These are phyloP conservation scores for Scleroderma citrinum DNA, from an alignment of 768 basidiomycete genomes.

Conservation along the genomic window DNA sequence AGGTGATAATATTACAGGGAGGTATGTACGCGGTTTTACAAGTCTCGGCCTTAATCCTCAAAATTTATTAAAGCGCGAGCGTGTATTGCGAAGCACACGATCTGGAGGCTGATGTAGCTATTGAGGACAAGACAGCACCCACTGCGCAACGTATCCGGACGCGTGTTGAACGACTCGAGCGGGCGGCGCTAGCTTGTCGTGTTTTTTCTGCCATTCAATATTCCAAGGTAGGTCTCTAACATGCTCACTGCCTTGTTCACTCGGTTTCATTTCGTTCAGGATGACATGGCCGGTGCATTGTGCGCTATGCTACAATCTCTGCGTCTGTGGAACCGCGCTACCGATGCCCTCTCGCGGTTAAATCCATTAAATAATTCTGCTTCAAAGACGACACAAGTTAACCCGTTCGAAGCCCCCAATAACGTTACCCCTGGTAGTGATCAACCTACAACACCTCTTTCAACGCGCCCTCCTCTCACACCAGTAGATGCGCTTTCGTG, in stretches of 20 bases:
- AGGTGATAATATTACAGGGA: constrained; percentile 50
- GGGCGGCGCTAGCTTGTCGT: constrained; percentile 65
- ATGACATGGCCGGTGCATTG: constrained; percentile 53
- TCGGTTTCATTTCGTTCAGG: constrained; percentile 34
- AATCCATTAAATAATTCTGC: constrained; percentile 30
- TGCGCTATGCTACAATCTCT: constrained; percentile 61
- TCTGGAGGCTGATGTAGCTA: constrained; percentile 36
- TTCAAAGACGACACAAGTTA: constrained; percentile 23
- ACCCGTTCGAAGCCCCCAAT: constrained; percentile 52
- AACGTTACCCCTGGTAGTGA: constrained; percentile 38
- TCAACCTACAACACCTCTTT: constrained; percentile 14
- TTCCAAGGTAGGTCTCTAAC: constrained; percentile 43
- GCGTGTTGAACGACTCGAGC: constrained; percentile 56
- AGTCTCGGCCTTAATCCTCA: neutral
- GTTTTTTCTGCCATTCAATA: constrained; percentile 67
- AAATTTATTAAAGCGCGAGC: constrained; percentile 31
- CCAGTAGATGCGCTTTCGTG: constrained; percentile 61
- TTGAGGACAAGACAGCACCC: constrained; percentile 42
- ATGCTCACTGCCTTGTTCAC: neutral
- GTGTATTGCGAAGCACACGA: constrained; percentile 57
- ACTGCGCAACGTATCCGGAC: constrained; percentile 53
- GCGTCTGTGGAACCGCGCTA: constrained; percentile 75
- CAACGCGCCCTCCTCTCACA: constrained; percentile 10
- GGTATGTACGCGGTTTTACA: constrained; percentile 35
- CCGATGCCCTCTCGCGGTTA: constrained; percentile 60